Evolutionary conservation across 1,284 basidiomycete genomes (phyloP), one percentile per base, ranked within the genome.

Genomic region (Sphagnurus paluster): DNA sequence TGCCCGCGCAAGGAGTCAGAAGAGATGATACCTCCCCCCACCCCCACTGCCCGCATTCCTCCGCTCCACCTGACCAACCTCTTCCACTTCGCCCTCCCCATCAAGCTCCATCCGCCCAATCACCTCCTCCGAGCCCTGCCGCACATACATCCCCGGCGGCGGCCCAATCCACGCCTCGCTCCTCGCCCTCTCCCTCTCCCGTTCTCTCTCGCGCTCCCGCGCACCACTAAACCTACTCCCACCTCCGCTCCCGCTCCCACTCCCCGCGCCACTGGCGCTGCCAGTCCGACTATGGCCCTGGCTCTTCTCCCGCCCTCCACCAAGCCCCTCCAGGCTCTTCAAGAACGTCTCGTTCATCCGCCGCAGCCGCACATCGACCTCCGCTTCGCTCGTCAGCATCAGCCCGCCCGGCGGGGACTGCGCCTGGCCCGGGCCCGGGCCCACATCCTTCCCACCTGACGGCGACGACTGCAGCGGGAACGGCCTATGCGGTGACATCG

Each of bases 291-390:
- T 33, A n/a, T 4, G 4, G 17, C 30, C 16, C 29, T 32, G 29
- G 29, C 29, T 32, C 16, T 14, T 11, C 29, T 32, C 29, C 11
- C 25, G 16, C 1, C 41, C 41, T 11, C 52, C 48, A 21, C 68
- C 69, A 2, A 79, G 64, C n/a, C 76, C 78, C 43, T 78, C 74
- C 5, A 88, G 62, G 45, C 77, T 83, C 43, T 73, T 74, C 54
- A 78, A 55, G 62, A 87, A 88, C 37, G 70, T 67, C 50, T 80
- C 81, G 48, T 84, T 80, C 82, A 88, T 84, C 62, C 71, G 70
- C 45, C 65, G 68, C 47, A 88, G 59, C 49, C 75, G 69, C 59
- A 79, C 81, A 37, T 85, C 84, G 4, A 88, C 78, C 34, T 80
- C 84, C 4, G 70, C 69, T 54, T 76, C 77, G 30, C 69, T 79